Percentiles rank a stretch among this genome's conserved stretches.
phyloP scores from a whole-genome alignment of 2,329 filamentous ascomycete species.

The Davidsoniella neocaledoniae region DNA sequence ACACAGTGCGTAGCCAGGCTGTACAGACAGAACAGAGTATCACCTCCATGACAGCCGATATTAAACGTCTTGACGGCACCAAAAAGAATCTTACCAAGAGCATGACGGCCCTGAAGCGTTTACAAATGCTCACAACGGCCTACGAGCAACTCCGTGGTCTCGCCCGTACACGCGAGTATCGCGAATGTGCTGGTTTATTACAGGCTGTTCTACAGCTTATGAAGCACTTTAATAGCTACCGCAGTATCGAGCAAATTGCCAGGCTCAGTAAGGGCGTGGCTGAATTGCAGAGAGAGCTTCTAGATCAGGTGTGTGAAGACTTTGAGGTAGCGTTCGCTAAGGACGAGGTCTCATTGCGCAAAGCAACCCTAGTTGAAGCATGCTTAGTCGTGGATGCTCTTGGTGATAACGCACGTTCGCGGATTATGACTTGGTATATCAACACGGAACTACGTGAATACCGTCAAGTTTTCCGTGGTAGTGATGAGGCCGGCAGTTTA shows the following conservation, averaged over 20 bases:
- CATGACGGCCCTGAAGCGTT: slow-evolving; percentile 91
- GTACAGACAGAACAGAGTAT: slow-evolving; percentile 89
- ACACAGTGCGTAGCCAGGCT: slow-evolving; percentile 75
- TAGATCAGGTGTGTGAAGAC: slow-evolving; percentile 98
- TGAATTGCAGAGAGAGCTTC: slow-evolving; percentile 76
- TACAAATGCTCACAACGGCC: slow-evolving; percentile 98
- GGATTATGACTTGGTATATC: slow-evolving; percentile 90
- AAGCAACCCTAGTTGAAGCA: slow-evolving; percentile 61
- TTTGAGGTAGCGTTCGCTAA: slow-evolving; percentile 93
- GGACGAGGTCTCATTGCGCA: slow-evolving; percentile 56
- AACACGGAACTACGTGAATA: slow-evolving; percentile 95
- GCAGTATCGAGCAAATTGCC: slow-evolving; percentile 95
- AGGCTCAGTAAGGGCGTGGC: slow-evolving; percentile 81
- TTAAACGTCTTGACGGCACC: slow-evolving; percentile 89
- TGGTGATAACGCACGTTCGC: slow-evolving; percentile 66
- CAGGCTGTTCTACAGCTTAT: slow-evolving; percentile 95
- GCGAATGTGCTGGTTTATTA: slow-evolving; percentile 82
- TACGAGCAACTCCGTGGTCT: slow-evolving; percentile 85
- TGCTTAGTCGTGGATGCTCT: slow-evolving; percentile 91
- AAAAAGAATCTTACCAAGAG: slow-evolving; percentile 92
- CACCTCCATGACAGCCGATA: slow-evolving; percentile 96
- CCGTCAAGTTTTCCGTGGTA: slow-evolving; percentile 84
- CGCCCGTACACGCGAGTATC: slow-evolving; percentile 74
- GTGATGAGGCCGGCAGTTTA: slow-evolving; percentile 86
- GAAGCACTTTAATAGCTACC: slow-evolving; percentile 95